Percentiles rank a stretch among this genome's conserved stretches.
phyloP scores from a whole-genome alignment of 2,329 filamentous ascomycete species.

The Botrytis fabae region DNA sequence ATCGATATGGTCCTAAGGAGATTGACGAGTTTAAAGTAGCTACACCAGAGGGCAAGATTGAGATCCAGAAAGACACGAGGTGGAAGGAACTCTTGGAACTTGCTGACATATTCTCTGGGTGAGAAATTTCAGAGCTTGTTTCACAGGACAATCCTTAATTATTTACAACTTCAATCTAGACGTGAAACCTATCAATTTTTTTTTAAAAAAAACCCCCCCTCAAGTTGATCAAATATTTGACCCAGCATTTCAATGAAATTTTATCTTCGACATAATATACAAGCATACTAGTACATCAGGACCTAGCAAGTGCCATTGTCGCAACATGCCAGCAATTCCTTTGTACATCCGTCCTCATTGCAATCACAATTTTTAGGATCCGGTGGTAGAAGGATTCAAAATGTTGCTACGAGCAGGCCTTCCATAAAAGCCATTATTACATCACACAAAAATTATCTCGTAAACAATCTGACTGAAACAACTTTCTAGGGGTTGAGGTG shows the following conservation, averaged over 20 bases:
- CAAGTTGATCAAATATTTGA: neutral
- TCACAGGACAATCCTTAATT: neutral
- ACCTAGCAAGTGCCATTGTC: neutral
- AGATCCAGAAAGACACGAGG: constrained; percentile 42
- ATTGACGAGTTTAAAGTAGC: constrained; percentile 44
- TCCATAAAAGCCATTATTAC: too few species aligned
- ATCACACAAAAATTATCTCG: too few species aligned
- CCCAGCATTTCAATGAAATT: neutral
- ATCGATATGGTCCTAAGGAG: constrained; percentile 41
- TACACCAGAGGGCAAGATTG: constrained; percentile 41
- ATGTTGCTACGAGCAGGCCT: too few species aligned
- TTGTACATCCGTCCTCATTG: neutral
- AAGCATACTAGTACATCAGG: neutral
- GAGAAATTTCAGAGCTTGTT: neutral
- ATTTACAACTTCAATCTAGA: neutral
- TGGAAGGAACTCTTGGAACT: constrained; percentile 42
- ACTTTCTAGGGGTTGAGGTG: too few species aligned
- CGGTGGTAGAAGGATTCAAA: too few species aligned
- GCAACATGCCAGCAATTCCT: neutral
- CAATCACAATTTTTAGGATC: neutral
- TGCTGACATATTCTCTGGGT: constrained; percentile 38
- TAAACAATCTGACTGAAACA: too few species aligned
- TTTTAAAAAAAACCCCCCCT: too few species aligned
- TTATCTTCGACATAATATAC: neutral
- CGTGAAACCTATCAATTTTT: neutral